phyloP scores from a whole-genome alignment of 2,329 filamentous ascomycete species.

The Fusarium sp. region DNA sequence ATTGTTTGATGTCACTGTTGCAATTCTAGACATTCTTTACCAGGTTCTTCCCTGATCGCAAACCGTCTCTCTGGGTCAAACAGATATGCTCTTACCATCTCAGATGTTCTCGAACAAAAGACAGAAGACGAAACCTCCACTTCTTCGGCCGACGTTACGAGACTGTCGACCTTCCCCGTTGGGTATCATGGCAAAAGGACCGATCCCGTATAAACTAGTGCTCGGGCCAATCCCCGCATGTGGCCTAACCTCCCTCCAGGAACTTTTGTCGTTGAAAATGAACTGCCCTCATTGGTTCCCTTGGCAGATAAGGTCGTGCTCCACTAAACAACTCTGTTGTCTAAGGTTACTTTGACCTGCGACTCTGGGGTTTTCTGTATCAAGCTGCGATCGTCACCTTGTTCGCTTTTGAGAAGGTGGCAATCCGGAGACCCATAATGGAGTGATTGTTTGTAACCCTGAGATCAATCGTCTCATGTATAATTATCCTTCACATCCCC shows the following conservation, averaged over 20 bases:
- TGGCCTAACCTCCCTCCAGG: slow-evolving; percentile 2
- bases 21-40: background rate
- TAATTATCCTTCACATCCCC: slow-evolving; percentile 5
- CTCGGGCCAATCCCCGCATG: slow-evolving; percentile 29
- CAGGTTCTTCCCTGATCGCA: background rate
- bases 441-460: background rate
- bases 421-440: background rate
- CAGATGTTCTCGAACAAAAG: background rate
- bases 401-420: background rate
- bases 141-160: slow-evolving; percentile 10
- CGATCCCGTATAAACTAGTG: slow-evolving; percentile 16
- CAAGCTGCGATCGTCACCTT: slow-evolving; percentile 10
- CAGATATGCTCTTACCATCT: rapidly evolving
- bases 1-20: background rate
- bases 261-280: slow-evolving; percentile 32
- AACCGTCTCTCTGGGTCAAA: background rate
- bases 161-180: slow-evolving; percentile 25
- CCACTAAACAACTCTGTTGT: slow-evolving; percentile 22
- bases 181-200: slow-evolving; percentile 27
- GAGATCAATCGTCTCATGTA: slow-evolving; percentile 13
- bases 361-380: slow-evolving; percentile 7
- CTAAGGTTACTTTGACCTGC: background rate
- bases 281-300: too few species aligned
- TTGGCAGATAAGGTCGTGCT: slow-evolving; percentile 14
- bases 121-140: background rate